Percentiles rank a stretch among this genome's conserved stretches.
Conservation (phyloP, 2,329 filamentous ascomycete species). For the Alternaria tenuissima region DNA sequence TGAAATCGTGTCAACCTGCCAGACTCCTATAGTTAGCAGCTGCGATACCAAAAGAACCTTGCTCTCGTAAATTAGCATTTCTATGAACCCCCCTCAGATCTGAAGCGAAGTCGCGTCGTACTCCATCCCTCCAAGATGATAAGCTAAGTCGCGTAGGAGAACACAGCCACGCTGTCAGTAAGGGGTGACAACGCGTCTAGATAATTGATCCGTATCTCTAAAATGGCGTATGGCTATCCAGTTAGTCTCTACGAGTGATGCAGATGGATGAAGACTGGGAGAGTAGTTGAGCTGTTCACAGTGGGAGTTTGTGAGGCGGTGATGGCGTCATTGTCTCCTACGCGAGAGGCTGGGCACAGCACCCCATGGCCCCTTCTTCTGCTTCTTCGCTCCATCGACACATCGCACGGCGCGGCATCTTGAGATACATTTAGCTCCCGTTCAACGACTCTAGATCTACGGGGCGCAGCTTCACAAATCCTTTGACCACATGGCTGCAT, state of each 20-base stretch:
- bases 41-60: neutral
- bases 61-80: neutral
- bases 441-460: neutral
- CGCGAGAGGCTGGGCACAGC: neutral
- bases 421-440: neutral
- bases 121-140: neutral
- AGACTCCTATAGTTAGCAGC: neutral
- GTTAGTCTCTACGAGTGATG: neutral
- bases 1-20: neutral
- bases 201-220: neutral
- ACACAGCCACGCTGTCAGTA: neutral
- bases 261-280: neutral
- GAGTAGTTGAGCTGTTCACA: neutral
- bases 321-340: slow-evolving; percentile 2
- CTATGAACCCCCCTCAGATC: neutral
- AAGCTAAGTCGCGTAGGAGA: neutral
- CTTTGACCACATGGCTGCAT: slow-evolving; percentile 14
- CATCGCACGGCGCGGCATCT: neutral
- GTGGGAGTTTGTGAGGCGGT: neutral
- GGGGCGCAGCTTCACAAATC: neutral
- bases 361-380: neutral
- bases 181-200: neutral
- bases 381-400: neutral
- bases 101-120: neutral
- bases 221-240: neutral